These are phyloP conservation scores for Fraxinus excelsior DNA, from an alignment of 257 asterid genomes.

Conservation along the genomic window DNA sequence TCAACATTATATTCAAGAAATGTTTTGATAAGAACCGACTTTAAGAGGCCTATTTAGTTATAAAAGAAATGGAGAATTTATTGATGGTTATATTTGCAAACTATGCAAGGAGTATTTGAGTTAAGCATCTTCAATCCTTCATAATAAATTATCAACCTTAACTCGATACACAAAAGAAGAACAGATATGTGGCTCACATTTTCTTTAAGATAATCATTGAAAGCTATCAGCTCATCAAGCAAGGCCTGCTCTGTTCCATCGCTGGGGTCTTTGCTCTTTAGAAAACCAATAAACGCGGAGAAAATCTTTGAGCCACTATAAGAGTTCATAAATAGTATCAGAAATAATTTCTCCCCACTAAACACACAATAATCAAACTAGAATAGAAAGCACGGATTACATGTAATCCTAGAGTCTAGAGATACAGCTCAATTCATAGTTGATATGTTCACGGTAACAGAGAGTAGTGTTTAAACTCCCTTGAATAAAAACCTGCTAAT, in stretches of 20 bases:
- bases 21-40: neutral
- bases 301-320: slow-evolving; percentile 91
- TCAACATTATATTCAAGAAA: neutral
- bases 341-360: neutral
- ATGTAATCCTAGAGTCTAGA: neutral
- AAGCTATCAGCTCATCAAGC: slow-evolving; percentile 67
- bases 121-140: neutral
- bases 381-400: neutral
- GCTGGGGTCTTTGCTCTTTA: slow-evolving; percentile 83
- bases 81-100: neutral
- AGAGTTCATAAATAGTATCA: slow-evolving; percentile 19
- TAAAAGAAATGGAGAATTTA: no score
- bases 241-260: slow-evolving; percentile 89
- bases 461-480: neutral
- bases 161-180: slow-evolving; percentile 2
- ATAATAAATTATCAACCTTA: neutral
- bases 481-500: no score
- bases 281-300: slow-evolving; percentile 80
- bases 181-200: slow-evolving; percentile 52
- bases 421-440: neutral
- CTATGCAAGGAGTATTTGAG: neutral
- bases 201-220: slow-evolving; percentile 67
- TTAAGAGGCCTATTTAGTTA: neutral
- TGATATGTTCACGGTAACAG: neutral
- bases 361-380: neutral